Conservation (phyloP, 257 asterid genomes). For the Echites panduratus region DNA sequence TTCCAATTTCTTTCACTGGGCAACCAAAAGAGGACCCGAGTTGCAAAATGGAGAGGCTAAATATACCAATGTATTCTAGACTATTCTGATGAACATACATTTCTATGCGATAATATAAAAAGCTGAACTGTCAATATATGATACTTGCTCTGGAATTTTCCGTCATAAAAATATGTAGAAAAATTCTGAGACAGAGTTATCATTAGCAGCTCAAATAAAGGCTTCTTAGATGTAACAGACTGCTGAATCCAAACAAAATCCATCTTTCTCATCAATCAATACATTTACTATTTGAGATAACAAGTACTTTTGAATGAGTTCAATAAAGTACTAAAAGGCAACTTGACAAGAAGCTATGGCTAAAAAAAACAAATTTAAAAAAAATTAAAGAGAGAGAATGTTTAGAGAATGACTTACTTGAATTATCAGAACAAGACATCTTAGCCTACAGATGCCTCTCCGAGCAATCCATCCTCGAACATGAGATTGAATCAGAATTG, state of each 20-base stretch:
- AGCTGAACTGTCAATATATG: neutral
- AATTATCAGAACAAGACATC: slow-evolving; percentile 28
- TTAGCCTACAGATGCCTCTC: slow-evolving; percentile 35
- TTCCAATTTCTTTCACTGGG: neutral
- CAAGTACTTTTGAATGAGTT: neutral
- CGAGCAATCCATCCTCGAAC: slow-evolving; percentile 70
- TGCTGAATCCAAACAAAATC: neutral
- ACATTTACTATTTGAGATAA: neutral
- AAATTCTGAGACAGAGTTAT: neutral
- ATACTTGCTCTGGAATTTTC: neutral
- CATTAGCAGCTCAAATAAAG: too few relatives aligned
- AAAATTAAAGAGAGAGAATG: neutral
- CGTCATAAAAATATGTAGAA: neutral
- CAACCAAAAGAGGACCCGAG: neutral
- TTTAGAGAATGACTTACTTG: slow-evolving; percentile 44
- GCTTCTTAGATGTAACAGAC: neutral
- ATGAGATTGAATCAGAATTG: slow-evolving; percentile 58
- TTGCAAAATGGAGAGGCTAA: neutral
- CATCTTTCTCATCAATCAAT: neutral
- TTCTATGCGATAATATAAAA: neutral
- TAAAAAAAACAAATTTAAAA: neutral
- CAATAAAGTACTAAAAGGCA: neutral
- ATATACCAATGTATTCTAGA: neutral
- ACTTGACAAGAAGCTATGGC: neutral
- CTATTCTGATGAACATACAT: neutral